Conservation (phyloP, 495 filamentous ascomycete genomes). For the Viridothelium virens region DNA sequence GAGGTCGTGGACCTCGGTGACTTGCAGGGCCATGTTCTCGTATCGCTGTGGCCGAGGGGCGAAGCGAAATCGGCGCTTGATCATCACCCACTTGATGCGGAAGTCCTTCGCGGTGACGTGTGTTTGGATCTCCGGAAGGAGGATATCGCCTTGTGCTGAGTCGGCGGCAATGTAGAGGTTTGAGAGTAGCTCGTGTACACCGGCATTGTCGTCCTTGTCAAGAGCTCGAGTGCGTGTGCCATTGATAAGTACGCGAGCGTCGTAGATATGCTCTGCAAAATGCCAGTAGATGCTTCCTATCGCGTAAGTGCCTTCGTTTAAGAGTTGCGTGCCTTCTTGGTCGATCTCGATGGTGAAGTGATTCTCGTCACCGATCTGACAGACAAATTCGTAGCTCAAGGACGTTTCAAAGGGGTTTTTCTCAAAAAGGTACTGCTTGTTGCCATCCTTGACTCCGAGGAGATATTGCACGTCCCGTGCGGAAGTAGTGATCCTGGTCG, state of each 20-base stretch:
- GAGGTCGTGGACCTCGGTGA: constrained; percentile 40
- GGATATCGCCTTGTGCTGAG: too few species aligned
- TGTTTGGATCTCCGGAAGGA: not conserved
- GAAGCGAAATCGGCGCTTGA: constrained; percentile 19
- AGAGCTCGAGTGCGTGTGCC: constrained; percentile 20
- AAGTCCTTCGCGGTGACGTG: constrained; percentile 17
- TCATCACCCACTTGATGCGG: constrained; percentile 16
- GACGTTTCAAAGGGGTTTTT: not conserved
- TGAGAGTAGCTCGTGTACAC: constrained; percentile 29
- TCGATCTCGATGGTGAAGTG: not conserved
- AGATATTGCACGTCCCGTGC: constrained; percentile 1
- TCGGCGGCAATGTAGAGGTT: constrained; percentile 31
- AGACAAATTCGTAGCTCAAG: not conserved
- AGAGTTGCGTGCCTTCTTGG: not conserved
- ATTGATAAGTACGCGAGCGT: constrained; percentile 34
- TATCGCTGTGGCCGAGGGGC: not conserved
- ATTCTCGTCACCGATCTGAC: not conserved
- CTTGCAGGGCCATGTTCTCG: constrained; percentile 33
- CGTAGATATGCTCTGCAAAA: constrained; percentile 41
- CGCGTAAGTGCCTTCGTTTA: not conserved
- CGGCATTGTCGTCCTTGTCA: constrained; percentile 17
- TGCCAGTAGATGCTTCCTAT: constrained; percentile 36
- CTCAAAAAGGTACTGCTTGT: not conserved
- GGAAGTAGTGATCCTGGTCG: not conserved
- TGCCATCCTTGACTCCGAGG: not conserved